phyloP scores from a whole-genome alignment of 805 yeast genomes.

The Schwanniomyces sp. region DNA sequence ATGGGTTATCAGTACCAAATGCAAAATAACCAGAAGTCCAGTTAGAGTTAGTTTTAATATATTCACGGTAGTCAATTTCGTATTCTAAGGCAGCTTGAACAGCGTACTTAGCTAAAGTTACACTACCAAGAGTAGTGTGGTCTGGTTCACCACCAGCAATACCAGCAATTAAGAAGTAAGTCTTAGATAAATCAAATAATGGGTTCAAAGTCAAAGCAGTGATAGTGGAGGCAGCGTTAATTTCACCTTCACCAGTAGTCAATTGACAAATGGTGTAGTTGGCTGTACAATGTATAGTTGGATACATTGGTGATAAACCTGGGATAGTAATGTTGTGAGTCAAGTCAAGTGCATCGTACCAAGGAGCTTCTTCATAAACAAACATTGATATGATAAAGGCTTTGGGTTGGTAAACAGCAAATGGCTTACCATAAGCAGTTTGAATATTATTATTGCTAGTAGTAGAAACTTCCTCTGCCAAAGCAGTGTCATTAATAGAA shows the following conservation, averaged over 20 bases:
- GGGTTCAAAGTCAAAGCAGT: constrained; percentile 55
- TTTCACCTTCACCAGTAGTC: constrained; percentile 70
- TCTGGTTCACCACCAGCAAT: constrained; percentile 65
- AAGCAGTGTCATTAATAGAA: constrained; percentile 11
- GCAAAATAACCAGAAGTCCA: constrained; percentile 65
- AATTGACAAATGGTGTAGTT: constrained; percentile 57
- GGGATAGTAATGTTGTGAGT: constrained; percentile 58
- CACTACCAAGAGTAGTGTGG: constrained; percentile 58
- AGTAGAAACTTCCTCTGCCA: constrained; percentile 7
- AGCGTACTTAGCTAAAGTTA: constrained; percentile 58
- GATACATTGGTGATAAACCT: constrained; percentile 64
- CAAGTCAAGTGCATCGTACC: constrained; percentile 50
- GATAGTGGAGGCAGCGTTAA: constrained; percentile 62
- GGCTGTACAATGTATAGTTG: constrained; percentile 53
- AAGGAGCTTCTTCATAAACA: constrained; percentile 49
- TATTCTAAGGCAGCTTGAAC: constrained; percentile 62
- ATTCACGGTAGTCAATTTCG: constrained; percentile 53
- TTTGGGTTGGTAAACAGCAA: constrained; percentile 48
- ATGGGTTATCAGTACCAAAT: constrained; percentile 50
- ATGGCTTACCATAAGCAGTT: constrained; percentile 28
- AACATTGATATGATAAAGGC: constrained; percentile 59
- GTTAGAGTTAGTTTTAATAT: constrained; percentile 31
- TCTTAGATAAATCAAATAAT: constrained; percentile 54
- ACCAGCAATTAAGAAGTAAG: constrained; percentile 65
- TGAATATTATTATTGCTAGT: constrained; percentile 14